Percentiles rank a stretch among this genome's conserved stretches.
These are phyloP conservation scores for Schwanniomyces polymorphus DNA, from an alignment of 805 yeast genomes.

Conservation along the genomic window DNA sequence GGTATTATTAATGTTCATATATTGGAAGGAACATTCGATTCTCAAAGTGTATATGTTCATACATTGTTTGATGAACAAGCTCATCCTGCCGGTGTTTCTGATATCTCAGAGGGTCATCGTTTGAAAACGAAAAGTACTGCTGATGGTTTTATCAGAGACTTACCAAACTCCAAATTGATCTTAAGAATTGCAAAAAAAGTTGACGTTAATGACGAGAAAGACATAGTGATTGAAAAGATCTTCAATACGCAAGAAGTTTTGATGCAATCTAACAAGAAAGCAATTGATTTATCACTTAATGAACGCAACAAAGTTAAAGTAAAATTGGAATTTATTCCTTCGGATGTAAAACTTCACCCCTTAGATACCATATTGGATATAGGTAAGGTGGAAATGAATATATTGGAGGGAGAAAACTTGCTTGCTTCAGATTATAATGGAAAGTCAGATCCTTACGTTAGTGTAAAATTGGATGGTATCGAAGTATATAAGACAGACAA, in stretches of 20 bases:
- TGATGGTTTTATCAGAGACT: slow-evolving; percentile 67
- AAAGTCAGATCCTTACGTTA: slow-evolving; percentile 70
- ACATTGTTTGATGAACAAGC: slow-evolving; percentile 64
- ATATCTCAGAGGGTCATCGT: slow-evolving; percentile 46
- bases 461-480: slow-evolving; percentile 52
- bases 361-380: slow-evolving; percentile 68
- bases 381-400: slow-evolving; percentile 57
- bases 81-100: slow-evolving; percentile 56
- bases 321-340: slow-evolving; percentile 62
- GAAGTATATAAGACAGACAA: slow-evolving; percentile 58
- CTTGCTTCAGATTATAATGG: slow-evolving; percentile 69
- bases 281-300: slow-evolving; percentile 46
- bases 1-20: slow-evolving; percentile 64
- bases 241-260: slow-evolving; percentile 57
- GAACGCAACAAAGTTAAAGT: slow-evolving; percentile 40
- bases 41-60: slow-evolving; percentile 53
- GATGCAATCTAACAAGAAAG: slow-evolving; percentile 45
- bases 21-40: slow-evolving; percentile 47
- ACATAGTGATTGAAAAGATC: slow-evolving; percentile 51
- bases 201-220: slow-evolving; percentile 46
- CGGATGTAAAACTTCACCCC: slow-evolving; percentile 51
- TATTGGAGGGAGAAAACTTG: slow-evolving; percentile 56
- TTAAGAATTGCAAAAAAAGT: slow-evolving; percentile 58
- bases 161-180: slow-evolving; percentile 56
- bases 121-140: slow-evolving; percentile 49